Percentiles rank a stretch among this genome's conserved stretches.
Conservation (phyloP, 2,329 filamentous ascomycete species). For the Ophiostoma populinum region DNA sequence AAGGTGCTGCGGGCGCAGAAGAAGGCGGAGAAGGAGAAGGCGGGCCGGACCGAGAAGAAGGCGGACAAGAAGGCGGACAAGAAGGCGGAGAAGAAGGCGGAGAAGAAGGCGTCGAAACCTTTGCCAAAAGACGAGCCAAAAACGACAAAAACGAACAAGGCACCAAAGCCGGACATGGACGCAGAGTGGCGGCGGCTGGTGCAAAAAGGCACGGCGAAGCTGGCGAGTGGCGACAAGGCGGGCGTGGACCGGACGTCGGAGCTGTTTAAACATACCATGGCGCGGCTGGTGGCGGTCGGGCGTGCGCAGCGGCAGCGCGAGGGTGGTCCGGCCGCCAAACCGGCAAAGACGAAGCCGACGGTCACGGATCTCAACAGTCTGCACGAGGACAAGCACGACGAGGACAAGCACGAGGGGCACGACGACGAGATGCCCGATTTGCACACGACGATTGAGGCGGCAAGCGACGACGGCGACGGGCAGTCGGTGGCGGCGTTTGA, state of each 20-base stretch:
- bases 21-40: constrained; percentile 23
- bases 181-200: constrained; percentile 9
- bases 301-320: constrained; percentile 7
- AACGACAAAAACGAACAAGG: too few relatives aligned
- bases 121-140: too few relatives aligned
- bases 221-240: not conserved
- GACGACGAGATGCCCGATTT: not conserved
- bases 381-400: too few relatives aligned
- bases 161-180: constrained; percentile 1
- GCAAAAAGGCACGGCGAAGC: not conserved
- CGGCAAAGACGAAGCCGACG: not conserved
- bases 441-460: constrained; percentile 3
- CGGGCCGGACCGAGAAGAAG: constrained; percentile 8
- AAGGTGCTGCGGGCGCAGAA: constrained; percentile 21
- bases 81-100: constrained; percentile 8
- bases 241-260: constrained; percentile 3
- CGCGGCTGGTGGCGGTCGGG: constrained; percentile 8
- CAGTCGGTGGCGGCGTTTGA: constrained; percentile 5
- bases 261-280: constrained; percentile 11
- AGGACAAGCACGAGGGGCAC: not conserved
- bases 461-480: not conserved
- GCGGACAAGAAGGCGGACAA: constrained; percentile 17
- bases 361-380: too few relatives aligned
- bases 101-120: not conserved
- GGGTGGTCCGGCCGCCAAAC: not conserved